Evolutionary conservation across 139 green algal genomes (phyloP).

Genomic region (Spirogloea muscicola): DNA sequence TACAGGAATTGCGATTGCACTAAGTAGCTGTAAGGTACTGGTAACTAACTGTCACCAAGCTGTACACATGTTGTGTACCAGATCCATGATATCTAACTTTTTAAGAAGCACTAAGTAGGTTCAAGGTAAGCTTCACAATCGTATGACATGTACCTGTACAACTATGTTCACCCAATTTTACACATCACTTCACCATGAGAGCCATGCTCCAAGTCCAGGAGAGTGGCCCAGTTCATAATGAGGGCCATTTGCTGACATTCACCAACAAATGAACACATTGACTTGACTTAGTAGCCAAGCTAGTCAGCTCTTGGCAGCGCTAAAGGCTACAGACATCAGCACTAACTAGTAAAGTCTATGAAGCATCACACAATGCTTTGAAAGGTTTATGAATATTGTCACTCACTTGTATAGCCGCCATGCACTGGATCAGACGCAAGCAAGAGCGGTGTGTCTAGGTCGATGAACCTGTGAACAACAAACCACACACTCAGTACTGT

Average conservation of each 20-base stretch:
- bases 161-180: too few species aligned
- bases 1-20: too few species aligned
- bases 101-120: too few species aligned
- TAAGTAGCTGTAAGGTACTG: too few species aligned
- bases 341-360: not conserved
- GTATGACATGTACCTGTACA: too few species aligned
- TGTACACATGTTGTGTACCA: too few species aligned
- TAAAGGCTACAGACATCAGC: not conserved
- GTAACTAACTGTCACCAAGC: too few species aligned
- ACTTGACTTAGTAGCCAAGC: not conserved
- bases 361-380: not conserved
- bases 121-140: too few species aligned
- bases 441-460: conserved; percentile 43
- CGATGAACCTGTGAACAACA: conserved; percentile 17
- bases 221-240: not conserved
- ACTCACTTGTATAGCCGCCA: conserved; percentile 13
- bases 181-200: too few species aligned
- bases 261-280: conserved; percentile 2
- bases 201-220: not conserved
- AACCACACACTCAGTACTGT: not conserved
- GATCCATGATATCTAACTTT: too few species aligned
- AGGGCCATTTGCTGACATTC: conserved; percentile 6
- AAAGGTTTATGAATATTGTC: not conserved
- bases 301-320: not conserved
- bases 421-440: conserved; percentile 12